A percentile compares a stretch with the other conserved stretches of the same genome.
phyloP scores from a whole-genome alignment of 108 stramenopile genomes.

The Asterionellopsis glacialis region DNA sequence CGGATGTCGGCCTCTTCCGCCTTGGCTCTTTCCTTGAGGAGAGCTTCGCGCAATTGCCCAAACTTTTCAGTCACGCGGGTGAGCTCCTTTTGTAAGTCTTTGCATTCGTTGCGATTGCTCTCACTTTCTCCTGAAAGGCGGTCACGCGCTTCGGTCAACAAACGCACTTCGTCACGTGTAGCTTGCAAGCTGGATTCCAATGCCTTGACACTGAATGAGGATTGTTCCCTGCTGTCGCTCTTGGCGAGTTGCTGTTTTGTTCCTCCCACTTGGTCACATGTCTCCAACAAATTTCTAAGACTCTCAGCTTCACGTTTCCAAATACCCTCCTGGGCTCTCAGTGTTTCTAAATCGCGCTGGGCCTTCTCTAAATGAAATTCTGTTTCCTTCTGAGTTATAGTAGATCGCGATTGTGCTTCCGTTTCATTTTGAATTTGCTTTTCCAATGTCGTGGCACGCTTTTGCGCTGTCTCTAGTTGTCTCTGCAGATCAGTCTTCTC shows the following conservation, averaged over 20 bases:
- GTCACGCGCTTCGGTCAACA: conserved; percentile 33
- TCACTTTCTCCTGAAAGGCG: conserved; percentile 17
- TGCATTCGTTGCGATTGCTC: conserved; percentile 18
- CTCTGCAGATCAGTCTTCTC: conserved; percentile 22
- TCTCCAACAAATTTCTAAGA: conserved; percentile 53
- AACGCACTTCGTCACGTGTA: conserved; percentile 44
- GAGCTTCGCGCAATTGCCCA: conserved; percentile 62
- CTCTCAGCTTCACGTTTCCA: conserved; percentile 70
- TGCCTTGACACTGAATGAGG: conserved; percentile 6
- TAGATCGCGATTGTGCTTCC: background rate
- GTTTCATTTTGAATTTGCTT: conserved; percentile 16
- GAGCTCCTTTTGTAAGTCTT: conserved; percentile 44
- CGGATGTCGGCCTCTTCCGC: conserved; percentile 62
- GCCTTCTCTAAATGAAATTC: background rate
- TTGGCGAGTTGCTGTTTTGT: conserved; percentile 12
- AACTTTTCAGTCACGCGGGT: conserved; percentile 74
- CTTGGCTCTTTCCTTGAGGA: conserved; percentile 70
- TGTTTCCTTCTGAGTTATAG: background rate
- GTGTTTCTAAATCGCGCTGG: conserved; percentile 13
- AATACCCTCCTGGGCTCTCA: conserved; percentile 54
- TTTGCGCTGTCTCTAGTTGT: conserved; percentile 22
- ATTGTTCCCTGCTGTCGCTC: too few relatives aligned
- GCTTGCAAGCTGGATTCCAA: conserved; percentile 45
- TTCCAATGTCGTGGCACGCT: conserved; percentile 29
- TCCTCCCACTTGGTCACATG: conserved; percentile 43